Percentiles rank a stretch among this genome's conserved stretches.
These are phyloP conservation scores for Leccinellum rugosiceps DNA, from an alignment of 768 basidiomycete species.

Conservation along the genomic window DNA sequence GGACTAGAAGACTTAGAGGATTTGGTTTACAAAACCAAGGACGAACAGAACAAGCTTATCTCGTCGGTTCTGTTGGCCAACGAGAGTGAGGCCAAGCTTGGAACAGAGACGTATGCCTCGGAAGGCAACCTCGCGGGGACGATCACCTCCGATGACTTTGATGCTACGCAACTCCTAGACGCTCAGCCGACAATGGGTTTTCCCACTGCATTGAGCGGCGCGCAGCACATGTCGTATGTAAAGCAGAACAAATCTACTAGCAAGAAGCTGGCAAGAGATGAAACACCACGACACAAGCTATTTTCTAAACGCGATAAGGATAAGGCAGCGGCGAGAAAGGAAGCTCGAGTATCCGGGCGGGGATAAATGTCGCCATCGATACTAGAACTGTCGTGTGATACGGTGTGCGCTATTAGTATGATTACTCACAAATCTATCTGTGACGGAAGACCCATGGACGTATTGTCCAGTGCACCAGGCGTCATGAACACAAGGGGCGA, in stretches of 20 bases:
- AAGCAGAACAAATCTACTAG: slow-evolving; percentile 94
- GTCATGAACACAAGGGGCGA: too few species aligned
- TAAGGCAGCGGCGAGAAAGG: slow-evolving; percentile 51
- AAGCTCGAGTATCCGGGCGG: slow-evolving; percentile 33
- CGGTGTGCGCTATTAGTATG: too few species aligned
- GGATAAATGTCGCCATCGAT: too few species aligned
- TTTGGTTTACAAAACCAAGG: slow-evolving; percentile 85
- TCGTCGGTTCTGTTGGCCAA: slow-evolving; percentile 90
- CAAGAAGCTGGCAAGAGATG: slow-evolving; percentile 61
- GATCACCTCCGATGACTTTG: too few species aligned
- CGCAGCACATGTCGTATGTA: slow-evolving; percentile 88
- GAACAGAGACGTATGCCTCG: slow-evolving; percentile 73
- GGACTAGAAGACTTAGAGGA: slow-evolving; percentile 83
- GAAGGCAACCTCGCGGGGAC: slow-evolving; percentile 85
- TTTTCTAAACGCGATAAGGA: slow-evolving; percentile 84
- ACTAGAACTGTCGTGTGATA: slow-evolving; percentile 9
- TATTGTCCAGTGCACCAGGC: too few species aligned
- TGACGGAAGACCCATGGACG: too few species aligned
- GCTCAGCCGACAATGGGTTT: too few species aligned
- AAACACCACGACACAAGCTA: slow-evolving; percentile 64
- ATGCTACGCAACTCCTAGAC: too few species aligned
- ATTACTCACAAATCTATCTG: too few species aligned
- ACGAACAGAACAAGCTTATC: slow-evolving; percentile 94
- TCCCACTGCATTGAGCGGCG: slow-evolving; percentile 80
- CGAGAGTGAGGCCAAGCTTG: slow-evolving; percentile 87